Base-by-base conservation (phyloP, 345 rosid species). In the Turnera subulata region DNA sequence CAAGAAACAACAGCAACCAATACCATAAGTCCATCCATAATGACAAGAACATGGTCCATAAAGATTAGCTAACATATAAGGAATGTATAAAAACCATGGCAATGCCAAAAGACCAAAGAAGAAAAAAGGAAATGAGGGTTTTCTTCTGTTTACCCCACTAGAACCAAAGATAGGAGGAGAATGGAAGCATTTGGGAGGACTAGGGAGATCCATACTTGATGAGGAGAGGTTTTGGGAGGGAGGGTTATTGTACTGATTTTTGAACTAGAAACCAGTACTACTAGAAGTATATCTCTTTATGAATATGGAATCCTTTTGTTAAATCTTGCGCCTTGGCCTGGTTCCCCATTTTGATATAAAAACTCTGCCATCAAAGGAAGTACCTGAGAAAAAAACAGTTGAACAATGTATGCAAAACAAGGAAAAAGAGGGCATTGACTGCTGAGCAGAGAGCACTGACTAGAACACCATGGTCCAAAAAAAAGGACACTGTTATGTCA, bases 121-220 rank as follows among this genome's bases (percentile, higher is more conserved):
- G 35, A 53, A n/a, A 11, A 24, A 14, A 29, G 13, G n/a, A 49
- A 45, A 37, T 6, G 14, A 6, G 11, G 37, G 46, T 3, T 25
- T 14, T n/a, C n/a, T 39, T 33, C 6, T 23, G 35, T 22, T 56
- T 78, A 81, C 87, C 76, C 52, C 71, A 58, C 50, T 29, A 7
- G 81, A 69, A 26, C 70, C 51, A 64, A 76, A 81, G 23, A 66
- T 9, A 29, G 67, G 50, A 16, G 76, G 66, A 40, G 80, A 29
- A 37, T 72, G 76, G 54, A 74, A 75, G 59, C 53, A 79, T 35
- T 77, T 75, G 54, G 76, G 74, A 50, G 76, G 74, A 50, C 58
- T 71, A 1, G 78, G 19, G 63, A 75, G 81, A 73, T 82, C 88
- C 84, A 82, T 82, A 29, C 8, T 29, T 3, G 35, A n/a, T n/a